Evolutionary conservation across 768 basidiomycete species (phyloP).

Genomic region (Austroboletus festivus): DNA sequence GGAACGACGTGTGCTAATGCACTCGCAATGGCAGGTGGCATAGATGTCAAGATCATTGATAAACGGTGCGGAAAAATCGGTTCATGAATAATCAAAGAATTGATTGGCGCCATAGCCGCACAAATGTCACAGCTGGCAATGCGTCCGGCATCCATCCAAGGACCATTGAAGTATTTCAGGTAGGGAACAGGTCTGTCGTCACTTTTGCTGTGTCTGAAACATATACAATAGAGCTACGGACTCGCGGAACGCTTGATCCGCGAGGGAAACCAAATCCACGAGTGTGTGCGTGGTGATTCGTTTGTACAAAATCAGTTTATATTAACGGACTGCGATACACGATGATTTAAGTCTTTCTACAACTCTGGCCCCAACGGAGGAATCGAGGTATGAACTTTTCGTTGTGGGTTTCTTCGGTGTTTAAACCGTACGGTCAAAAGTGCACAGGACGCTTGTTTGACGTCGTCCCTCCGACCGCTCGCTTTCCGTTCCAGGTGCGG

Average conservation of each 20-base stretch:
- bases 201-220: background rate
- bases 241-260: slow-evolving; percentile 57
- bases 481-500: slow-evolving; percentile 65
- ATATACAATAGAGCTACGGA: slow-evolving; percentile 61
- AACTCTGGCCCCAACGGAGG: slow-evolving; percentile 56
- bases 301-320: background rate
- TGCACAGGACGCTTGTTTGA: slow-evolving; percentile 59
- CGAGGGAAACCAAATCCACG: slow-evolving; percentile 64
- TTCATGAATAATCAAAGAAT: background rate
- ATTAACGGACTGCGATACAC: too few relatives aligned
- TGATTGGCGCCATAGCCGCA: background rate
- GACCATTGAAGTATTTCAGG: slow-evolving; percentile 52
- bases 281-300: slow-evolving; percentile 44
- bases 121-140: background rate
- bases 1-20: background rate
- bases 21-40: background rate
- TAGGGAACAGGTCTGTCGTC: slow-evolving; percentile 1
- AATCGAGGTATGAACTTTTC: slow-evolving; percentile 47
- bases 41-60: background rate
- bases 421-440: slow-evolving; percentile 30
- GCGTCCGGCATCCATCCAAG: slow-evolving; percentile 39
- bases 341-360: slow-evolving; percentile 68
- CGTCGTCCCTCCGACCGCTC: slow-evolving; percentile 54
- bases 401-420: background rate
- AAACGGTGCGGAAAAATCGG: background rate